phyloP scores from a whole-genome alignment of 164 flowering plant species.

The Tetrastigma voinierianum region DNA sequence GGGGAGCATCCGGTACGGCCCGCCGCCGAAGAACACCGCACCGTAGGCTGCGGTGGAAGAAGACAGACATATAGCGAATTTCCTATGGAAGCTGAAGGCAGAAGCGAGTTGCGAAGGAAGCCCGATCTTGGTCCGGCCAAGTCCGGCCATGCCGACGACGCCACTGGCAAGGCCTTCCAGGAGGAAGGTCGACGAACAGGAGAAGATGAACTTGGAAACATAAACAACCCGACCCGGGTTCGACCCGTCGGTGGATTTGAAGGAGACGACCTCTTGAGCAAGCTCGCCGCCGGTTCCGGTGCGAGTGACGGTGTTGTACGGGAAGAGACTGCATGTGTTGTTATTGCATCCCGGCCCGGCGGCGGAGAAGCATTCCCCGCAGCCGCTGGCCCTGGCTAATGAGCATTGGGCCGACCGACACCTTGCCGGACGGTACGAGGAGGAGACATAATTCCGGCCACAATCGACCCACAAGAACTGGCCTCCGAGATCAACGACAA shows the following conservation, averaged over 20 bases:
- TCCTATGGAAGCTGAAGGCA: conserved; percentile 30
- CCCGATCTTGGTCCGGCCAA: too few species aligned
- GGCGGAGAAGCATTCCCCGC: conserved; percentile 22
- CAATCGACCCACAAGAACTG: conserved; percentile 48
- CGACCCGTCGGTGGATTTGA: conserved; percentile 29
- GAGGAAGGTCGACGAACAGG: conserved; percentile 29
- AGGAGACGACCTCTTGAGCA: conserved; percentile 18
- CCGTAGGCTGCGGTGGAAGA: conserved; percentile 21
- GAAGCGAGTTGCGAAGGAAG: too few species aligned
- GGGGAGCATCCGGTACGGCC: conserved; percentile 33
- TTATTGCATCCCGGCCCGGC: conserved; percentile 32
- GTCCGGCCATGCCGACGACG: too few species aligned
- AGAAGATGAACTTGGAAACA: conserved; percentile 20
- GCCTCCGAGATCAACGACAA: conserved; percentile 44
- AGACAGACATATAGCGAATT: conserved; percentile 44
- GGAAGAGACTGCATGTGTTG: conserved; percentile 24
- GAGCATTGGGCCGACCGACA: conserved; percentile 42
- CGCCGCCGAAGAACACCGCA: conserved; percentile 41
- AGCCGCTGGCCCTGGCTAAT: conserved; percentile 18
- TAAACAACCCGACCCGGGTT: conserved; percentile 19
- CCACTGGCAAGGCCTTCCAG: conserved; percentile 40
- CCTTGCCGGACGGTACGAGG: conserved; percentile 31
- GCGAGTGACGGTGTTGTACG: conserved; percentile 26
- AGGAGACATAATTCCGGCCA: conserved; percentile 26
- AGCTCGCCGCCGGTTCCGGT: conserved; percentile 19